These are phyloP conservation scores for Syncephalis plumigaleata DNA, from an alignment of 371 early-diverging fungal species.

Conservation along the genomic window DNA sequence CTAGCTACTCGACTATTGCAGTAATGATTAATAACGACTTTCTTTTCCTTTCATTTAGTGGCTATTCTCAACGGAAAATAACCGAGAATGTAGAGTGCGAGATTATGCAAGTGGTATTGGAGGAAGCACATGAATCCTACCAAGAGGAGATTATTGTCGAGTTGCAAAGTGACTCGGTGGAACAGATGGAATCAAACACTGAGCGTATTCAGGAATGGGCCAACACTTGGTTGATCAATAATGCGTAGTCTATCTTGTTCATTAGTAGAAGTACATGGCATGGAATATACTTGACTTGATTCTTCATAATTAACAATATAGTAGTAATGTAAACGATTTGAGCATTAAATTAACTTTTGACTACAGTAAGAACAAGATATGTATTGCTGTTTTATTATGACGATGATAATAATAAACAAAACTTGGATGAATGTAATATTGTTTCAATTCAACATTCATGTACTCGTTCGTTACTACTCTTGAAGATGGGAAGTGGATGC, in stretches of 20 bases:
- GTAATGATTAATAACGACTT: not conserved
- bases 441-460: too few relatives aligned
- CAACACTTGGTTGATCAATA: slow-evolving; percentile 9
- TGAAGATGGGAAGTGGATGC: slow-evolving; percentile 58
- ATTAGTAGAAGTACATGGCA: too few relatives aligned
- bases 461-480: too few relatives aligned
- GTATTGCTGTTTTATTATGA: too few relatives aligned
- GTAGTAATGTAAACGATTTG: too few relatives aligned
- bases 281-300: too few relatives aligned
- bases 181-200: slow-evolving; percentile 83
- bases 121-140: slow-evolving; percentile 79
- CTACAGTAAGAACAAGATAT: too few relatives aligned
- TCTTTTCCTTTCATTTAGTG: slow-evolving; percentile 27
- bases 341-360: too few relatives aligned
- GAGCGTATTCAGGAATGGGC: slow-evolving; percentile 53
- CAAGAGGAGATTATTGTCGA: slow-evolving; percentile 63
- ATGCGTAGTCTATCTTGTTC: too few relatives aligned
- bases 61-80: slow-evolving; percentile 79
- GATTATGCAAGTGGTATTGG: slow-evolving; percentile 93
- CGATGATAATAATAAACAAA: too few relatives aligned
- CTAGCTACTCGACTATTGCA: not conserved
- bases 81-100: slow-evolving; percentile 95
- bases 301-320: too few relatives aligned
- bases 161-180: slow-evolving; percentile 56
- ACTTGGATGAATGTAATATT: too few relatives aligned